These are phyloP conservation scores for Apiotrichum sp. DNA, from an alignment of 1,284 basidiomycete species.

Conservation along the genomic window DNA sequence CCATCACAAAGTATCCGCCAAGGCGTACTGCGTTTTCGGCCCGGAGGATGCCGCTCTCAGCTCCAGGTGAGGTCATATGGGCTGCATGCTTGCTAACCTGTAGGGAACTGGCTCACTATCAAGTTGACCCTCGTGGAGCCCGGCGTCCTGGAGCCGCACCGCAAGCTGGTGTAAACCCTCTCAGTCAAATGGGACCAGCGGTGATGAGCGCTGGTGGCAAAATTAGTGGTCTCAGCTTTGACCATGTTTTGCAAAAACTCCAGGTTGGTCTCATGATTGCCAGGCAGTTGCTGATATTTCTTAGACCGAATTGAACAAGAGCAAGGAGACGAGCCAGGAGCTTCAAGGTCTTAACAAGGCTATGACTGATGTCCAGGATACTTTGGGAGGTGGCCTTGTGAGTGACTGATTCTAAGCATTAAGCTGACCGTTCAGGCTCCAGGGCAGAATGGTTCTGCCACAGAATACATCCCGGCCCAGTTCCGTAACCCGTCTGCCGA, in stretches of 20 bases:
- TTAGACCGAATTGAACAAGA: conserved; percentile 87
- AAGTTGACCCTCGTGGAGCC: conserved; percentile 27
- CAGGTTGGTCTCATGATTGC: conserved; percentile 37
- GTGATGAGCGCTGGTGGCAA: conserved; percentile 45
- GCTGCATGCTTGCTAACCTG: not conserved
- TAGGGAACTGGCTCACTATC: conserved; percentile 42
- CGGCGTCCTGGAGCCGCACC: conserved; percentile 9
- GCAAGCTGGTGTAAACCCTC: conserved; percentile 11
- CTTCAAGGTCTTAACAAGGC: conserved; percentile 70
- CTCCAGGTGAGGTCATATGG: conserved; percentile 30
- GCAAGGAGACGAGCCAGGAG: conserved; percentile 87
- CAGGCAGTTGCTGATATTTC: conserved; percentile 33
- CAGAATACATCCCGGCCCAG: conserved; percentile 40
- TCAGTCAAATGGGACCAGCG: conserved; percentile 26
- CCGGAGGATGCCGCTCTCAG: conserved; percentile 65
- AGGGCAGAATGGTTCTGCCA: conserved; percentile 45
- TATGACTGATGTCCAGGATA: conserved; percentile 88
- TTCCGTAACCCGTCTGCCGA: conserved; percentile 40
- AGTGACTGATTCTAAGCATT: conserved; percentile 32
- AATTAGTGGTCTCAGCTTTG: conserved; percentile 47
- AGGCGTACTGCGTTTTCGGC: conserved; percentile 79
- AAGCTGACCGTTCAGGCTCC: conserved; percentile 44
- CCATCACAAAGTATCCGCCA: conserved; percentile 96
- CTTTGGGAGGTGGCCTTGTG: conserved; percentile 74
- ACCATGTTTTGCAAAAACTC: conserved; percentile 50